Base-by-base conservation (phyloP, 1,139 yeast genomes). In the Magnusiomyces paraingens region DNA sequence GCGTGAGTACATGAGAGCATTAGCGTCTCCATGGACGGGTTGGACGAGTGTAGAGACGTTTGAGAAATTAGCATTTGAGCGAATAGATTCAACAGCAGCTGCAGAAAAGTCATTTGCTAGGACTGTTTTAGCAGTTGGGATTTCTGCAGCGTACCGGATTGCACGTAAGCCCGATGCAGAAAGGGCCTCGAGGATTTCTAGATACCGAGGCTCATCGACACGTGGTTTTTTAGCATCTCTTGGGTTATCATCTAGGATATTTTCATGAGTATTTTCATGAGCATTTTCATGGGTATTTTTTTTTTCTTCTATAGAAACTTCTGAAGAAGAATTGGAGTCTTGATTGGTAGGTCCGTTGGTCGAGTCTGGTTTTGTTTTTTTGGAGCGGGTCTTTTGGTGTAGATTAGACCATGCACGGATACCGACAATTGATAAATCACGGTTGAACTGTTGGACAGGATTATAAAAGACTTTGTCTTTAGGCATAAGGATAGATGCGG, bases 81-180 rank as follows among this genome's bases (percentile, higher is more conserved):
- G 74, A 60, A 93, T 94, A 3, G 93, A 78, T 56, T 80, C 76
- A n/a, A 91, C 98, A 0, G 99, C 99, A 46, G 83, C 88, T 8
- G 83, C 81, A 41, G 89, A 77, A 61, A 93, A 74, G 69, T 93
- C 99, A 68, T 93, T 93, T 40, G 99, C 99, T 2, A 90, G 77
- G 26, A 93, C 81, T 26, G 76, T 75, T 55, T 80, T 76, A 1
- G 86, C 85, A 32, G 79, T 71, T 1, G 95, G 95, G 48, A 93
- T 81, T 67, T 93, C 99, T 60, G 86, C 85, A 12, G 91, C 96
- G 65, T 93, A 93, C 56, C 99, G 76, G 55, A 94, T 84, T 1
- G 98, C 96, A 55, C 99, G 78, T 50, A 93, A 75, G 0, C 99
- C 99, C 0, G 98, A 86, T 0, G 99, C 99, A 52, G 95, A 85